Conservation (phyloP, 2,329 filamentous ascomycete genomes). For the Nemania sp. region DNA sequence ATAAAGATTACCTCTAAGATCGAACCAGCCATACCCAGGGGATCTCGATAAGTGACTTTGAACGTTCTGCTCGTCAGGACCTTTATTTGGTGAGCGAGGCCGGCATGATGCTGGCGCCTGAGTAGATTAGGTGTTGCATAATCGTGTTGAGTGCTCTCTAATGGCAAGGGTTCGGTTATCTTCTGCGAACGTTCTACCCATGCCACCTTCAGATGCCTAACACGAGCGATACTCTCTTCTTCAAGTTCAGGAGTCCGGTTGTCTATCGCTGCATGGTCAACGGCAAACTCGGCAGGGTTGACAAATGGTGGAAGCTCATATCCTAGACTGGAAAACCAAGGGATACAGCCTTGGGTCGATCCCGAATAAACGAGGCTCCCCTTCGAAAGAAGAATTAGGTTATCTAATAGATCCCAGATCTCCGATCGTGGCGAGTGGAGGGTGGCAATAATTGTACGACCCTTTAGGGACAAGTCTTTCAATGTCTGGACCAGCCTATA, state of each 20-base stretch:
- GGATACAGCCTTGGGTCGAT: conserved; percentile 65
- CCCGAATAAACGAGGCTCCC: conserved; percentile 78
- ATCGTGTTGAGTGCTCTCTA: conserved; percentile 37
- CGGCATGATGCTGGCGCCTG: conserved; percentile 59
- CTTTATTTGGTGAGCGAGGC: conserved; percentile 70
- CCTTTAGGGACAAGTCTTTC: conserved; percentile 74
- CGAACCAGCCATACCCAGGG: conserved; percentile 78
- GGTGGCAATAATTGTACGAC: conserved; percentile 77
- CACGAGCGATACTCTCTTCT: conserved; percentile 66
- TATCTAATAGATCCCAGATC: conserved; percentile 83
- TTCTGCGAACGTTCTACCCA: conserved; percentile 63
- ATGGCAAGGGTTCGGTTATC: conserved; percentile 43
- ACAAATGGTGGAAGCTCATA: conserved; percentile 76
- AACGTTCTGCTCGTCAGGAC: conserved; percentile 78
- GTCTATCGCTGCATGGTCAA: conserved; percentile 80
- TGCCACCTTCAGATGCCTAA: conserved; percentile 69
- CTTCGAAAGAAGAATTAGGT: conserved; percentile 74
- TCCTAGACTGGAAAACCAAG: conserved; percentile 72
- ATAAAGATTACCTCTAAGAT: conserved; percentile 77
- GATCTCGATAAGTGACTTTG: conserved; percentile 79
- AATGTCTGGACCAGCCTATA: conserved; percentile 79
- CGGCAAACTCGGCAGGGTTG: conserved; percentile 81
- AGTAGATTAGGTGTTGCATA: conserved; percentile 31
- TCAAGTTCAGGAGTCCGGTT: conserved; percentile 77
- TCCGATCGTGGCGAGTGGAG: conserved; percentile 84